Evolutionary conservation across 805 yeast species (phyloP), one percentile per base, ranked within the genome.

Genomic region (Cyberlindnera euphorbiiphila): DNA sequence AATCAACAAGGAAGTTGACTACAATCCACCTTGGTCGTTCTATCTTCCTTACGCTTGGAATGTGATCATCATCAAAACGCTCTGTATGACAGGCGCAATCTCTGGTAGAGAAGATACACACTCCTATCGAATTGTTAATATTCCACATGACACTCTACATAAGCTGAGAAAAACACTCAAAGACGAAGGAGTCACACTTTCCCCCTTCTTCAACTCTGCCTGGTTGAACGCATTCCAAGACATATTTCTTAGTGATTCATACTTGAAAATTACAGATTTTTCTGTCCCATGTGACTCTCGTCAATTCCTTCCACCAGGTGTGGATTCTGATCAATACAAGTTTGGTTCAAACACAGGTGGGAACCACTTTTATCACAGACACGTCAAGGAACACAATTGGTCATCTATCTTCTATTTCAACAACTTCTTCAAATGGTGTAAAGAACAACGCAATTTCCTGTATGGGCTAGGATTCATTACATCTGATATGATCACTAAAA

Each of bases 301-400:
- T 30, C 42, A 45, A 25, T 49, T 25, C 21, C 5, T 49, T 3
- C 37, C 44, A 1, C 4, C 37, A 1, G 38, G 36, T 6, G 9
- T 21, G 4, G 47, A 44, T 11, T 11, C n/a, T 2, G 48, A 43
- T 12, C 18, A 16, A 13, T 46, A 29, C 24, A 45, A 40, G 29
- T 52, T 41, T 26, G 56, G 56, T 5, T 24, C 48, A 8, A 46
- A 46, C 24, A 45, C 48, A 4, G 44, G 43, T 6, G 56, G 56
- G 4, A 27, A 32, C 15, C 54, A 50, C 16, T 38, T 42, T 18
- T 45, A 32, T 16, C 43, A 42, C 31, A 18, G 12, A 4, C 45
- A 40, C 1, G 41, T 45, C 4, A 33, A 19, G 6, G 9, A 20
- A 11, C 35, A 43, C 26, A 12, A 25, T 12, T 29, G 39, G 42